Evolutionary conservation across 257 asterid species (phyloP).

Genomic region (Nicotiana benthamiana): DNA sequence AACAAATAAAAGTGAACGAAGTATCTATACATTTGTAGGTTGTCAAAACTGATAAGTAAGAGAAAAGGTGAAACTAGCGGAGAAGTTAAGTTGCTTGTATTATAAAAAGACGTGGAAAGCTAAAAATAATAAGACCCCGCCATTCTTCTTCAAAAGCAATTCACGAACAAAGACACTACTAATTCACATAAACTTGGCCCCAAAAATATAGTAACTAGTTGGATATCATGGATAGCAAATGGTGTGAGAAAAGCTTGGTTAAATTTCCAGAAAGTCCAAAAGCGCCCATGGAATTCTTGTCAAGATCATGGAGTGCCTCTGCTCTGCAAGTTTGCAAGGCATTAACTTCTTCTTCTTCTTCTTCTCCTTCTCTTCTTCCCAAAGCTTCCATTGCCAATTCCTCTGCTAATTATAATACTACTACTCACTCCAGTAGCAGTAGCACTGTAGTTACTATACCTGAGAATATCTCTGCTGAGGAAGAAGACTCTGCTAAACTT

Average conservation of each 20-base stretch:
- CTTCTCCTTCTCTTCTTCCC: constrained; percentile 19
- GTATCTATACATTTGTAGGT: too few relatives aligned
- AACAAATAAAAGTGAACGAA: too few relatives aligned
- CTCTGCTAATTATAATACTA: not conserved
- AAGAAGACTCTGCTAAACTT: constrained; percentile 51
- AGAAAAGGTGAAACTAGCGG: too few relatives aligned
- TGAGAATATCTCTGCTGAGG: constrained; percentile 44
- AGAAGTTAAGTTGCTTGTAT: not conserved
- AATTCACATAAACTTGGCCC: not conserved
- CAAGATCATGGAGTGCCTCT: constrained; percentile 97
- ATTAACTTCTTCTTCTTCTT: constrained; percentile 44
- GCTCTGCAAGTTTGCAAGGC: constrained; percentile 78
- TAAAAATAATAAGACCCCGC: not conserved
- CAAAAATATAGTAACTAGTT: not conserved
- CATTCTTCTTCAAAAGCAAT: not conserved
- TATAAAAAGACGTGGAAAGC: not conserved
- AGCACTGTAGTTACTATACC: constrained; percentile 23
- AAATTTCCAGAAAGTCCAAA: constrained; percentile 96
- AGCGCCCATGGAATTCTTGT: constrained; percentile 89
- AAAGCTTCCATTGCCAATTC: constrained; percentile 12
- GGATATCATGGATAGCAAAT: constrained; percentile 40
- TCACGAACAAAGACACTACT: not conserved
- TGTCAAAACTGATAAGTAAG: too few relatives aligned
- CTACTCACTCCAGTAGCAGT: not conserved
- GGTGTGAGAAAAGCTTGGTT: constrained; percentile 53